Evolutionary conservation across 495 filamentous ascomycete genomes (phyloP).

Genomic region (Podospora tetraspora): DNA sequence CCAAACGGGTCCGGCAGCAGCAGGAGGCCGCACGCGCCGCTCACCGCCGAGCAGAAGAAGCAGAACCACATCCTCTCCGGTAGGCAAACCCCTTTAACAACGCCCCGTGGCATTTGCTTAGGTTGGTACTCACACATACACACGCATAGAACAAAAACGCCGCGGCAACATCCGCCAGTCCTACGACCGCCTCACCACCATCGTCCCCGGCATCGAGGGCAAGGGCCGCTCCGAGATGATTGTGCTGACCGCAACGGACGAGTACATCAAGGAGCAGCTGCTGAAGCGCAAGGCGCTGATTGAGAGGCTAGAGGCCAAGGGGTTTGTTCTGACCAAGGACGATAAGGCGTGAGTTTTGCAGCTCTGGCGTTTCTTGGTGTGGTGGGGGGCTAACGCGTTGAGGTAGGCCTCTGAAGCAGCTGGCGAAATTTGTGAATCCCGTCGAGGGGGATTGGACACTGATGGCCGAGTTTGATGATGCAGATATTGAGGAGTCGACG

Average conservation of each 20-base stretch:
- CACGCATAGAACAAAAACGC: conserved; percentile 69
- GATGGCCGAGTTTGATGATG: not conserved
- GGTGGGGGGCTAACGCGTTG: not conserved
- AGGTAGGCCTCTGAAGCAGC: not conserved
- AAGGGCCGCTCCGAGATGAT: conserved; percentile 80
- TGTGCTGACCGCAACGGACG: conserved; percentile 70
- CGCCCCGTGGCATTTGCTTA: not conserved
- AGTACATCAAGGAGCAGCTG: conserved; percentile 63
- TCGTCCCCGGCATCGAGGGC: conserved; percentile 78
- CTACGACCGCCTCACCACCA: conserved; percentile 77
- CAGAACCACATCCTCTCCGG: conserved; percentile 80
- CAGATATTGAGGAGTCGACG: not conserved
- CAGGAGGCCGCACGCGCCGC: conserved; percentile 32
- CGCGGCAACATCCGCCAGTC: conserved; percentile 78
- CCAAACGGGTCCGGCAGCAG: not conserved
- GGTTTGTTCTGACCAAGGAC: conserved; percentile 17
- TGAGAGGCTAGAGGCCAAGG: conserved; percentile 20
- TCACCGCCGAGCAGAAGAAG: conserved; percentile 85
- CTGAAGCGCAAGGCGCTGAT: conserved; percentile 56
- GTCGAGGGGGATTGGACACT: not conserved
- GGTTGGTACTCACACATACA: not conserved
- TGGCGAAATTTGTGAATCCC: not conserved
- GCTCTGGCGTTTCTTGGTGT: not conserved
- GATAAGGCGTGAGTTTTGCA: conserved; percentile 19
- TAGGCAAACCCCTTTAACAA: conserved; percentile 15